These are phyloP conservation scores for Paecilomyces fulvus DNA, from an alignment of 2,329 filamentous ascomycete species.

Conservation along the genomic window DNA sequence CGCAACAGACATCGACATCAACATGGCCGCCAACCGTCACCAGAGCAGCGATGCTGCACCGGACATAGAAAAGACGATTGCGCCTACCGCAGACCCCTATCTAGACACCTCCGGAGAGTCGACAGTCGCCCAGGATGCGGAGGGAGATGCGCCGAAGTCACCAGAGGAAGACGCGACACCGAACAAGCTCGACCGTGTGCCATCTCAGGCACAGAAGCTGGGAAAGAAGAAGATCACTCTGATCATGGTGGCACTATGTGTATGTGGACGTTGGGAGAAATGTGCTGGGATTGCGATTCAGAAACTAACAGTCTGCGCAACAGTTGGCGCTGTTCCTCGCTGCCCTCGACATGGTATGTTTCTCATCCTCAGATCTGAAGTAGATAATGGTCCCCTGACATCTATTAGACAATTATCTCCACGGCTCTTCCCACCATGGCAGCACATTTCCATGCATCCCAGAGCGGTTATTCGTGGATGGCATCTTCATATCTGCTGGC, in stretches of 20 bases:
- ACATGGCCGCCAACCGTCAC: background rate
- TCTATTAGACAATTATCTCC: slow-evolving; percentile 33
- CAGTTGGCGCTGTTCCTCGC: slow-evolving; percentile 52
- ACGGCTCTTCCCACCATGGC: slow-evolving; percentile 40
- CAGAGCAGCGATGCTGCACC: slow-evolving; percentile 1
- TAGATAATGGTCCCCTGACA: slow-evolving; percentile 3
- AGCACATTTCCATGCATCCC: slow-evolving; percentile 31
- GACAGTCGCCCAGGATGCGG: background rate
- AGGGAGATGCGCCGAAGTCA: slow-evolving; percentile 10
- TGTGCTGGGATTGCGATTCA: background rate
- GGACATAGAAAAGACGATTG: background rate
- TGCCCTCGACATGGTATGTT: slow-evolving; percentile 47
- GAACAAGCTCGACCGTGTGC: slow-evolving; percentile 17
- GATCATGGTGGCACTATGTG: slow-evolving; percentile 35
- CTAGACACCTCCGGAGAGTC: background rate
- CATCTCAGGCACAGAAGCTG: slow-evolving; percentile 31
- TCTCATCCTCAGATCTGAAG: background rate
- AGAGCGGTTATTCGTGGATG: slow-evolving; percentile 42
- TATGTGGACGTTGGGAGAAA: slow-evolving; percentile 12
- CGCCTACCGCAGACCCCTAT: background rate
- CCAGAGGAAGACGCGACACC: slow-evolving; percentile 9
- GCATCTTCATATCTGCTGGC: slow-evolving; percentile 39
- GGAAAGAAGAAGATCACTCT: slow-evolving; percentile 32
- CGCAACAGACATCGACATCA: background rate
- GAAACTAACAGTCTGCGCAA: slow-evolving; percentile 6